Evolutionary conservation across 2,329 filamentous ascomycete species (phyloP), one percentile per base, ranked within the genome.

Genomic region (Aspergillus thermomutatus): DNA sequence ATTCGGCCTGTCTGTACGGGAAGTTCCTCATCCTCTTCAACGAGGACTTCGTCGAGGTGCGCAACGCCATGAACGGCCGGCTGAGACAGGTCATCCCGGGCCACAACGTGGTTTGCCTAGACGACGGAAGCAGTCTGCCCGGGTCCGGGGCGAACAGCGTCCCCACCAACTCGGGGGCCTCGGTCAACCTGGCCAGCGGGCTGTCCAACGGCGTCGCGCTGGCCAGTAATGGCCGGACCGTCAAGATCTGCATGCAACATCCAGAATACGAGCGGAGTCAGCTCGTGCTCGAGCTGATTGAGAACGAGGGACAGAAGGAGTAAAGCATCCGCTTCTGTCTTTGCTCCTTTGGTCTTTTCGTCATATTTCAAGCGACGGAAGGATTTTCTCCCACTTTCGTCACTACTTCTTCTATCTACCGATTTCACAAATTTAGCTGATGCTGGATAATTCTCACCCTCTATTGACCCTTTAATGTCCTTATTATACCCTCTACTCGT

Each of bases 231-330:
- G 73, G 87, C 63, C 85, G 90, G 54, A 96, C 90, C 1, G 88
- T 97, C 67, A 99, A 99, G 83, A 85, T 99, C 65, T 89, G 88
- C 66, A 92, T 99, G 90, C 90, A 91, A 69, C 94, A 99, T 77
- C 94, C 94, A 0, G 90, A 96, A 75, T 81, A 89, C 61, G 84
- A 91, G 57, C 87, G 89, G 52, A 88, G 87, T 69, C 92, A 97
- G 79, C 87, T 99, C 63, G 87, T 99, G 61, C 80, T 97, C 61
- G 94, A 99, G 78, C 82, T 99, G 82, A 78, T 96, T 63, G 83
- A 97, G 65, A 97, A 97, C 72, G 90, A 96, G 68, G 92, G 91
- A 5, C 89, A 93, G 61, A 83, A 80, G 66, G 82, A 85, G 59
- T 79, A 60, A 61, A 37, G 25, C 4, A 23, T 1, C 10, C 2